Percentiles rank a stretch among this genome's conserved stretches.
Conservation (phyloP, 305 asterid species). For the Ajuga reptans region DNA sequence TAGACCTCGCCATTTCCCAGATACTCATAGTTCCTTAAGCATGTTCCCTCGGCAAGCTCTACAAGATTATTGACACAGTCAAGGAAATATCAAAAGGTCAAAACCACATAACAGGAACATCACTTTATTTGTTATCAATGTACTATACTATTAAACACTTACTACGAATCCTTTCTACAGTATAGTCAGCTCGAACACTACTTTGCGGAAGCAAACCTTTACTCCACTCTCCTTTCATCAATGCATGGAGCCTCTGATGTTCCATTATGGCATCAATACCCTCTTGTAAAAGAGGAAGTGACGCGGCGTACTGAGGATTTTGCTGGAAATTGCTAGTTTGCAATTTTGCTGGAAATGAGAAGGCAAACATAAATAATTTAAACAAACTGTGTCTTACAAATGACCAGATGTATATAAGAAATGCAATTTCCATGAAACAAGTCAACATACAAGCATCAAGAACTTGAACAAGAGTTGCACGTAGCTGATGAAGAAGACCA, state of each 20-base stretch:
- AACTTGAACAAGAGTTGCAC: constrained; percentile 61
- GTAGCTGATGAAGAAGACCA: constrained; percentile 75
- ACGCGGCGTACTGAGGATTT: constrained; percentile 41
- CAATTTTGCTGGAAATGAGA: constrained; percentile 45
- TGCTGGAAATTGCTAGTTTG: constrained; percentile 50
- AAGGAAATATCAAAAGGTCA: constrained; percentile 8
- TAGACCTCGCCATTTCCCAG: constrained; percentile 66
- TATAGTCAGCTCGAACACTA: constrained; percentile 62
- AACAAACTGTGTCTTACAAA: constrained; percentile 2
- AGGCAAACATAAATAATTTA: neutral
- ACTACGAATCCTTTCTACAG: constrained; percentile 77
- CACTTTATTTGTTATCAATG: neutral
- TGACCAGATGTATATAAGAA: neutral
- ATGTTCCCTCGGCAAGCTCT: constrained; percentile 95
- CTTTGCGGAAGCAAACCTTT: constrained; percentile 88
- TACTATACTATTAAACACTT: constrained; percentile 18
- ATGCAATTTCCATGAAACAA: constrained; percentile 17
- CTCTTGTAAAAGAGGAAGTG: constrained; percentile 60
- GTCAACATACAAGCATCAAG: constrained; percentile 58
- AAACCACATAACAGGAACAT: constrained; percentile 9
- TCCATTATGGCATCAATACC: constrained; percentile 76
- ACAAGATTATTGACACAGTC: constrained; percentile 19
- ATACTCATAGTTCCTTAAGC: constrained; percentile 86
- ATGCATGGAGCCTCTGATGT: constrained; percentile 80
- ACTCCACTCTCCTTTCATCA: constrained; percentile 92